These are phyloP conservation scores for Trapa incisa DNA, from an alignment of 345 rosid genomes.

Conservation along the genomic window DNA sequence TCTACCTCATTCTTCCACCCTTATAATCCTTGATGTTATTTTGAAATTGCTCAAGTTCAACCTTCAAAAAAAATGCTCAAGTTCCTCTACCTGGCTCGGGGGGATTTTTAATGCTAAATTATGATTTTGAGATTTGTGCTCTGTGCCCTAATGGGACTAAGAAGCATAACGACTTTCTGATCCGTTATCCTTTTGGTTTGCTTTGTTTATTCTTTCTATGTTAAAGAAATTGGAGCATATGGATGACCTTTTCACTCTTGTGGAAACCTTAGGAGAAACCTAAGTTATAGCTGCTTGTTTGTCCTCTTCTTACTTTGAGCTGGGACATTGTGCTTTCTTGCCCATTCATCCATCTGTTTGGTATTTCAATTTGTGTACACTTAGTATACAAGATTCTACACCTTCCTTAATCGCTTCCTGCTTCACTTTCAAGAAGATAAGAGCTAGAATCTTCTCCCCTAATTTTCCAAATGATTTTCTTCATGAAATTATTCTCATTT, in stretches of 20 bases:
- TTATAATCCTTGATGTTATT: not conserved
- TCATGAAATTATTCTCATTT: not conserved
- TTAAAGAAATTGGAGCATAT: not conserved
- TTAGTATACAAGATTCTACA: not conserved
- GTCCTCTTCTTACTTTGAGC: conserved; percentile 15
- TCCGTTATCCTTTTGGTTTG: not conserved
- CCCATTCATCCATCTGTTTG: not conserved
- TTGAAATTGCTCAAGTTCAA: too few relatives aligned
- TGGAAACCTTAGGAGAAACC: conserved; percentile 23
- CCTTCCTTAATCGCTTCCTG: not conserved
- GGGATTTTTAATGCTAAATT: not conserved
- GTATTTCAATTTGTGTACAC: not conserved
- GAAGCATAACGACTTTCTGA: not conserved
- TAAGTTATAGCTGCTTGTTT: conserved; percentile 18
- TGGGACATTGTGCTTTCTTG: conserved; percentile 5
- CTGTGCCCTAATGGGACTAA: not conserved
- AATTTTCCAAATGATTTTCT: conserved; percentile 1
- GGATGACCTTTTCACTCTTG: conserved; percentile 1
- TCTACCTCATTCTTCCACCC: not conserved
- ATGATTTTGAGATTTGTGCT: not conserved
- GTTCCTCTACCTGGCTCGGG: not conserved
- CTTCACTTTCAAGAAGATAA: not conserved
- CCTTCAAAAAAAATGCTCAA: not conserved
- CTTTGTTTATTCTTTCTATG: not conserved
- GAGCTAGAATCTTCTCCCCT: not conserved